These are phyloP conservation scores for Solanum infundibuliforme DNA, from an alignment of 257 asterid species.

Conservation along the genomic window DNA sequence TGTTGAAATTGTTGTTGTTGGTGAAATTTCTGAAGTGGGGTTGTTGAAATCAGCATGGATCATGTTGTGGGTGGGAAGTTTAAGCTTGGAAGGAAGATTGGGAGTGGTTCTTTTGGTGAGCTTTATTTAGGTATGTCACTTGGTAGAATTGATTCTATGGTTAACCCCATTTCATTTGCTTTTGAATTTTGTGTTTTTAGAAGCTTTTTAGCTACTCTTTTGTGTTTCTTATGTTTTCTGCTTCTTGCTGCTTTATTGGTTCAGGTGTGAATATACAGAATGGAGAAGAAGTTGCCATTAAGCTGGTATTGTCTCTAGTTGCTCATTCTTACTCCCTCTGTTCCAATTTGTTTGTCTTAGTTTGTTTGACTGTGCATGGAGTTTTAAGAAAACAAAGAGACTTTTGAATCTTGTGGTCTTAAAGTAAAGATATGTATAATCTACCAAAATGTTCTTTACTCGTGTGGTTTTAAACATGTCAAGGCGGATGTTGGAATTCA, in stretches of 20 bases:
- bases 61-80: conserved; percentile 79
- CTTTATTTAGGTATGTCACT: conserved; percentile 61
- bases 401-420: not conserved
- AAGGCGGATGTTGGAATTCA: not conserved
- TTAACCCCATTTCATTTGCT: not conserved
- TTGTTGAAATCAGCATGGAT: conserved; percentile 40
- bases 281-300: conserved; percentile 94
- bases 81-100: conserved; percentile 95
- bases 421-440: not conserved
- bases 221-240: not conserved
- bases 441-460: not conserved
- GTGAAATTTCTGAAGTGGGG: not conserved
- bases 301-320: conserved; percentile 45
- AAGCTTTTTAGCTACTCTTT: not conserved
- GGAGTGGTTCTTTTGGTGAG: conserved; percentile 96
- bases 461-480: not conserved
- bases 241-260: conserved; percentile 2
- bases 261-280: conserved; percentile 73
- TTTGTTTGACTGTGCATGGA: not conserved
- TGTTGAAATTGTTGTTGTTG: not conserved
- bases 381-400: not conserved
- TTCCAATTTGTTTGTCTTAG: not conserved
- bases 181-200: not conserved
- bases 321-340: not conserved
- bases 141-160: not conserved